Evolutionary conservation across 2,329 filamentous ascomycete genomes (phyloP).

Genomic region (Neophaeococcomyces aloes): DNA sequence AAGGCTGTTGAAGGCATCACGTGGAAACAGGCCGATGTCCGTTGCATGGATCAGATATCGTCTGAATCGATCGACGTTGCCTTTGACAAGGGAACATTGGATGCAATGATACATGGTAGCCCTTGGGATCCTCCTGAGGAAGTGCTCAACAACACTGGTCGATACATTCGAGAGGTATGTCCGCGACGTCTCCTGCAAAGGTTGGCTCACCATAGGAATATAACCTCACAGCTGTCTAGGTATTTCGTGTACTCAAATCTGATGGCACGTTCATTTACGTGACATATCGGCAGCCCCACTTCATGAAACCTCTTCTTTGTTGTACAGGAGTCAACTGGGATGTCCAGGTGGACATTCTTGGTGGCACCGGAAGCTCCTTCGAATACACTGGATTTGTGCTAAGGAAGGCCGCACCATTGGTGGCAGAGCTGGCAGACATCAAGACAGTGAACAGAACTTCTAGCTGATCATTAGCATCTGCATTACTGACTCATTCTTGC

Average conservation of each 20-base stretch:
- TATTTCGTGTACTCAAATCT: conserved; percentile 39
- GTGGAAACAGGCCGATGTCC: conserved; percentile 44
- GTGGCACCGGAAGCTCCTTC: conserved; percentile 33
- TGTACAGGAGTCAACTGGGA: conserved; percentile 34
- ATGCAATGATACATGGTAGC: conserved; percentile 47
- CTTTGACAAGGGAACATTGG: conserved; percentile 48
- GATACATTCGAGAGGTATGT: conserved; percentile 42
- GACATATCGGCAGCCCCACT: conserved; percentile 46
- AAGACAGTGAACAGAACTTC: conserved; percentile 6
- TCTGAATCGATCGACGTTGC: conserved; percentile 42
- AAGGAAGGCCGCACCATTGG: conserved; percentile 22
- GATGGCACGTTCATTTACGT: conserved; percentile 43
- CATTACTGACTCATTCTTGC: too few relatives aligned
- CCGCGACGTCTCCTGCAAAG: not conserved
- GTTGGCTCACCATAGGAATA: conserved; percentile 3
- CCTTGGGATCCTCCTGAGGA: conserved; percentile 44
- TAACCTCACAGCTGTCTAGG: conserved; percentile 23
- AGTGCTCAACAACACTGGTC: conserved; percentile 38
- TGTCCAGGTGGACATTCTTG: conserved; percentile 35
- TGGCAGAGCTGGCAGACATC: conserved; percentile 3
- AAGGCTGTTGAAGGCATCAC: conserved; percentile 31
- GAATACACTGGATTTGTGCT: conserved; percentile 41
- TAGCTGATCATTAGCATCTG: conserved; percentile 5
- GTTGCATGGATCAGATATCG: conserved; percentile 36
- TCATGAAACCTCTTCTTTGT: conserved; percentile 41